Evolutionary conservation across 192 early-diverging fungal genomes (phyloP), one percentile per base, ranked within the genome.

Genomic region (Rhizoclosmatium globosum): DNA sequence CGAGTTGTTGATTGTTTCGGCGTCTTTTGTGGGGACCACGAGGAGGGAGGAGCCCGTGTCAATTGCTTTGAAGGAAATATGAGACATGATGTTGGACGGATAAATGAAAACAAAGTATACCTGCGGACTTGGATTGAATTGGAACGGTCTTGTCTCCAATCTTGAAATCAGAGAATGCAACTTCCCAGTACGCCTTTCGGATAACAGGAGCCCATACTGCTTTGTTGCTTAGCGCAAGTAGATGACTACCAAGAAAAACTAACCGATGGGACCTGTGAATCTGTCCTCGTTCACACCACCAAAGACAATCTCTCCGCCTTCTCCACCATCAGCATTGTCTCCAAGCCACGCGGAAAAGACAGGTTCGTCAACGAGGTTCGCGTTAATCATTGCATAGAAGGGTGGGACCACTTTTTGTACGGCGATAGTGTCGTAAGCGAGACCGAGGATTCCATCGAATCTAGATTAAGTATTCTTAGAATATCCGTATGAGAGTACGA

Each of bases 131-230:
- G 15, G 79, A 68, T 2, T 21, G 43, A 53, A 82, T 23, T 31
- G 87, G 87, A 47, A 97, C 45, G 38, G 44, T n/a, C 43, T 92
- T 90, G 53, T 92, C 94, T 72, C 92, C 96, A 74, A 98, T 90
- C 61, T 85, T 89, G 62, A 95, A 88, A 73, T 91, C 87, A 70
- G 93, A 86, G 19, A 99, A 85, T 43, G 92, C 91, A 60, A 98
- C 95, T 85, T 99, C 98, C 98, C 98, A 99, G 87, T 99, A 99
- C 0, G 91, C 96, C 85, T 96, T 95, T 79, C 96, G 92, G 53
- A 90, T 87, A 71, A 99, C 92, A 31, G 94, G 89, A 64, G 95
- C 92, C 93, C 94, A 99, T 21, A 82, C 84, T 85, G 74, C 17
- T 43, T 21, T 39, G 62, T 64, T 11, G 41, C 7, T 64, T 64